Conservation (phyloP, 179 eudicot genomes). For the Vitellaria paradoxa region DNA sequence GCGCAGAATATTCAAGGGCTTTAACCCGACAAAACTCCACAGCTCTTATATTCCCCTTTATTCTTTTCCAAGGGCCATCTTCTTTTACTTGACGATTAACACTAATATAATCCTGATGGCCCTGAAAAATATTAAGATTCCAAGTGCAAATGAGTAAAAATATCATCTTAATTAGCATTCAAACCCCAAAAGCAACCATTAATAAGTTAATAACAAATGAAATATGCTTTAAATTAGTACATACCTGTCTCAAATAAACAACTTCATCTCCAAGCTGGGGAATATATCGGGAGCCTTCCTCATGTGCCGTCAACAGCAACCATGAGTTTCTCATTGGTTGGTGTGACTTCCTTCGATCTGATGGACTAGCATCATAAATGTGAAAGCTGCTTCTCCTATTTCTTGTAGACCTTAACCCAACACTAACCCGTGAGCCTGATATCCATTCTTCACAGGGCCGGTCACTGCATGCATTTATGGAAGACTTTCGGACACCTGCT, state of each 20-base stretch:
- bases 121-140: conserved; percentile 40
- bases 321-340: conserved; percentile 72
- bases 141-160: background rate
- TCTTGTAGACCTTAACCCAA: conserved; percentile 79
- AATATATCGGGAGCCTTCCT: conserved; percentile 76
- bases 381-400: conserved; percentile 55
- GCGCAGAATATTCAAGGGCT: conserved; percentile 58
- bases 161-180: background rate
- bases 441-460: conserved; percentile 47
- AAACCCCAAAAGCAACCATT: background rate
- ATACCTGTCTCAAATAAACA: conserved; percentile 90
- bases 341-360: conserved; percentile 51
- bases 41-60: conserved; percentile 60
- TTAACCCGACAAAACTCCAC: conserved; percentile 77
- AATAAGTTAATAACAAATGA: background rate
- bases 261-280: conserved; percentile 91
- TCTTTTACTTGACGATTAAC: conserved; percentile 27
- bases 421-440: conserved; percentile 44
- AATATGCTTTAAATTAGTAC: background rate
- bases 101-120: conserved; percentile 68
- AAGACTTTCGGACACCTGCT: conserved; percentile 27
- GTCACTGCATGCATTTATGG: conserved; percentile 37
- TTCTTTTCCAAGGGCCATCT: conserved; percentile 64
- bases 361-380: conserved; percentile 51
- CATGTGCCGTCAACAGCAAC: conserved; percentile 78